Conservation (phyloP, 805 yeast species). For the Diddensiella transvaalensis region DNA sequence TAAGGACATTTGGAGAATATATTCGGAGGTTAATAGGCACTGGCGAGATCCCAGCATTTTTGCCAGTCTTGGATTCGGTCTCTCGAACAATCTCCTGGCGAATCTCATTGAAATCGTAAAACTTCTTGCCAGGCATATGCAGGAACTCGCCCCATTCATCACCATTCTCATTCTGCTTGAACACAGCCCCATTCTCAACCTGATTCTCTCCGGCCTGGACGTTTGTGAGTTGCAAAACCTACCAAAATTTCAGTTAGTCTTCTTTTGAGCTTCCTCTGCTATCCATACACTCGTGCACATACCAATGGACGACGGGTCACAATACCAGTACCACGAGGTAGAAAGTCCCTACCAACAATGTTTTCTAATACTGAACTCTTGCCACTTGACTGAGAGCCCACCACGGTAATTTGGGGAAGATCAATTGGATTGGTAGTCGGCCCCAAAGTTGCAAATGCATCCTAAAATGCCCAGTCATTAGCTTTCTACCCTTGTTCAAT, state of each 20-base stretch:
- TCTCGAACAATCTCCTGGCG: conserved; percentile 88
- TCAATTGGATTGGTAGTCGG: conserved; percentile 92
- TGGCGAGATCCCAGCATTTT: conserved; percentile 79
- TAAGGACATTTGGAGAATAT: conserved; percentile 89
- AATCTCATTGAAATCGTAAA: conserved; percentile 83
- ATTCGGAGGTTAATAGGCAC: conserved; percentile 91
- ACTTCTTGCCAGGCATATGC: conserved; percentile 84
- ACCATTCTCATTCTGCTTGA: conserved; percentile 28
- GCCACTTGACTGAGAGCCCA: conserved; percentile 88
- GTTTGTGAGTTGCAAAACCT: conserved; percentile 69
- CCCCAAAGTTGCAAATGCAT: conserved; percentile 95
- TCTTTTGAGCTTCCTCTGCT: too few species aligned
- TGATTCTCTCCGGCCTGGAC: conserved; percentile 42
- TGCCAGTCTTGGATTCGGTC: conserved; percentile 76
- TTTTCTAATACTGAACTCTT: conserved; percentile 87
- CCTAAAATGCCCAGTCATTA: conserved; percentile 46
- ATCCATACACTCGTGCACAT: too few species aligned
- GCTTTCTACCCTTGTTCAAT: background rate
- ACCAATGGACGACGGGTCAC: conserved; percentile 84
- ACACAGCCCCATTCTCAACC: conserved; percentile 29
- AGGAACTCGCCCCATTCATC: conserved; percentile 97
- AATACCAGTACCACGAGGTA: conserved; percentile 90
- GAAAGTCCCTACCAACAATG: conserved; percentile 85
- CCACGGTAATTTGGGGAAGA: conserved; percentile 92
- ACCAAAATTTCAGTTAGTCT: too few species aligned